Evolutionary conservation across 225 moss, liverwort and hornwort genomes (phyloP), one percentile per base, ranked within the genome.

Genomic region (Sphagnum contortum): DNA sequence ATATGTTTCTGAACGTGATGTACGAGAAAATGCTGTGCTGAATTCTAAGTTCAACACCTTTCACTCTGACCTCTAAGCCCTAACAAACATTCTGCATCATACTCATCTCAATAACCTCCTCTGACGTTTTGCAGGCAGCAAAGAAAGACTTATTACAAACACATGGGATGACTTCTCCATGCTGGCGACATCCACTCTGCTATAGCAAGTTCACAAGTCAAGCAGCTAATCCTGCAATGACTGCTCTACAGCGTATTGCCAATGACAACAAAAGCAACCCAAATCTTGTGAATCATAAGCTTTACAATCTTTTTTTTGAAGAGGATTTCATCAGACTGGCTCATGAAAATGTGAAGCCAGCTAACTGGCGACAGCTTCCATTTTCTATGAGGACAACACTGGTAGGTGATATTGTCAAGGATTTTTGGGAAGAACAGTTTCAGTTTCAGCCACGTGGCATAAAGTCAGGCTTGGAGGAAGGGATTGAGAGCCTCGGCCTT

Each of bases 231-330:
- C 44, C 50, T 59, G 48, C 51, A 45, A 57, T 69, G 4, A 48
- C 57, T 49, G 67, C 73, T 59, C 58, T 85, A 65, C 66, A 74
- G 10, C 71, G 62, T 66, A 76, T 81, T 62, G 69, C 66, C 14
- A 81, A 85, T 7, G 68, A 69, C 62, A 85, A 85, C 63, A 72
- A 68, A 72, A 58, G 65, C 5, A 48, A 79, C 49, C 76, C 76
- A 45, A 69, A 47, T 8, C 65, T 78, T 4, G 72, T 85, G 11
- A 85, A 85, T 48, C 63, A 65, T 57, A 81, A 79, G 12, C 76
- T 85, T 44, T 85, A 85, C 76, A 79, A 57, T 3, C 67, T 81
- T 12, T 75, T 85, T 57, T 60, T 76, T 67, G 65, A 72, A 45
- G 78, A 78, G 58, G 57, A 72, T 47, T 59, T 74, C 59, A 74